Base-by-base conservation (phyloP, 1,284 basidiomycete species). In the Boletus sp. region DNA sequence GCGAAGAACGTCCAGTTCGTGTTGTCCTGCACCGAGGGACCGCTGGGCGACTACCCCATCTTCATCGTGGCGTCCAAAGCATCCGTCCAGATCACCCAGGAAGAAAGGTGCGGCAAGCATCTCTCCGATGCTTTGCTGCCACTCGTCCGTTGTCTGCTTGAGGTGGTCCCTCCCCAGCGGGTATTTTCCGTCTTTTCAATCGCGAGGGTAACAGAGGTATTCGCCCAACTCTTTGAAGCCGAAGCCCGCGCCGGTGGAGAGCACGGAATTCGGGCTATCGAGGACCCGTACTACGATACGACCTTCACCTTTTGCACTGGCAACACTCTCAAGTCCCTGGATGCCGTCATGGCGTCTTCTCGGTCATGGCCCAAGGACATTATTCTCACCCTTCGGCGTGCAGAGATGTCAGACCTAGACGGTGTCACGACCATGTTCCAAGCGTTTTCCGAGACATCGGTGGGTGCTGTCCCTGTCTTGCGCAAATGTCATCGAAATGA, bases 171-270 rank as follows among this genome's bases (percentile, higher is more conserved):
- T 16, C 46, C 69, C 2, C 47, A 76, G n/a, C 79, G 89, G 11
- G 81, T 90, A 0, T 92, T 87, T 70, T 90, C 90, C 2, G 78
- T 91, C 25, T 92, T 91, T 63, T 82, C 86, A 5, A 77, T 79
- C 2, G 79, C 84, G 8, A 65, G 66, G 9, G 74, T 91, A 17
- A 71, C 85, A 0, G 50, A 64, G 13, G 63, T 66, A 2, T 89
- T 92, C 66, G 77, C 80, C 5, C 55, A 71, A 4, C 59, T 77
- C 2, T 91, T 70, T 19, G 66, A 49, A 83, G 87, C 40, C 52
- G n/a, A 71, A 84, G 0, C 53, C 64, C 58, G 6, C 52, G 56
- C 65, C 19, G 59, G 69, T 19, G 83, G 83, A 2, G 76, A 77
- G 1, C 76, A 55, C 8, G 56, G 30, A 27, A 63, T 72, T 2